Percentiles rank a stretch among this genome's conserved stretches.
phyloP scores from a whole-genome alignment of 352 stramenopile genomes.

The Pseudoperonospora humuli region DNA sequence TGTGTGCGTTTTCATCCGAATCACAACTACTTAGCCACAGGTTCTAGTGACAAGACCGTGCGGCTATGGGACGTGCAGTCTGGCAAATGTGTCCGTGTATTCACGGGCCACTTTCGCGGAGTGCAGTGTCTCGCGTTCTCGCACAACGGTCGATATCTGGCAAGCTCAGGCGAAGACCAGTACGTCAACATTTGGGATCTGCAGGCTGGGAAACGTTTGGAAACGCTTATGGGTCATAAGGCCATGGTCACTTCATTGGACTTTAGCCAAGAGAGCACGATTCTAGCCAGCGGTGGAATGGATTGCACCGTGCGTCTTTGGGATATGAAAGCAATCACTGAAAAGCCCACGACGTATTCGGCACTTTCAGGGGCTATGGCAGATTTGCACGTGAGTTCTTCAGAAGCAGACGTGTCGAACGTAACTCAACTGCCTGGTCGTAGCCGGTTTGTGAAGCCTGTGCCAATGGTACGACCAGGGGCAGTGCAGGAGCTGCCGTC shows the following conservation, averaged over 20 bases:
- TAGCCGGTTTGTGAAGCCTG: conserved; percentile 37
- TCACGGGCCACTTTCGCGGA: conserved; percentile 86
- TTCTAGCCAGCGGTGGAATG: conserved; percentile 67
- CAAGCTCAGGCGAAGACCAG: conserved; percentile 78
- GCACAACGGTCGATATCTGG: conserved; percentile 85
- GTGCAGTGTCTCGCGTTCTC: conserved; percentile 87
- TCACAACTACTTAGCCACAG: conserved; percentile 92
- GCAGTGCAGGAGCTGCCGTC: conserved; percentile 46
- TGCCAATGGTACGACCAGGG: conserved; percentile 50
- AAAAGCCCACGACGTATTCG: conserved; percentile 34
- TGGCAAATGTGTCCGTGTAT: conserved; percentile 87
- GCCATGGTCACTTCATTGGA: conserved; percentile 63
- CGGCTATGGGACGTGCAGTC: conserved; percentile 92
- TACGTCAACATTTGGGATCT: conserved; percentile 94
- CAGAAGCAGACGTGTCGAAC: conserved; percentile 4
- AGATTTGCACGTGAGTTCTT: conserved; percentile 28
- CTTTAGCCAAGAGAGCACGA: conserved; percentile 72
- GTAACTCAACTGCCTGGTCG: conserved; percentile 12
- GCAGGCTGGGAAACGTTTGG: conserved; percentile 77
- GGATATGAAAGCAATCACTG: conserved; percentile 74
- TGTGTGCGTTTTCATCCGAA: conserved; percentile 93
- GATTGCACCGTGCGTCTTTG: conserved; percentile 76
- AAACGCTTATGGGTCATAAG: conserved; percentile 75
- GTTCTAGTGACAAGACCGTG: conserved; percentile 91
- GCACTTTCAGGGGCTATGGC: conserved; percentile 23